These are phyloP conservation scores for Halenospora varia DNA, from an alignment of 495 filamentous ascomycete genomes.

Conservation along the genomic window DNA sequence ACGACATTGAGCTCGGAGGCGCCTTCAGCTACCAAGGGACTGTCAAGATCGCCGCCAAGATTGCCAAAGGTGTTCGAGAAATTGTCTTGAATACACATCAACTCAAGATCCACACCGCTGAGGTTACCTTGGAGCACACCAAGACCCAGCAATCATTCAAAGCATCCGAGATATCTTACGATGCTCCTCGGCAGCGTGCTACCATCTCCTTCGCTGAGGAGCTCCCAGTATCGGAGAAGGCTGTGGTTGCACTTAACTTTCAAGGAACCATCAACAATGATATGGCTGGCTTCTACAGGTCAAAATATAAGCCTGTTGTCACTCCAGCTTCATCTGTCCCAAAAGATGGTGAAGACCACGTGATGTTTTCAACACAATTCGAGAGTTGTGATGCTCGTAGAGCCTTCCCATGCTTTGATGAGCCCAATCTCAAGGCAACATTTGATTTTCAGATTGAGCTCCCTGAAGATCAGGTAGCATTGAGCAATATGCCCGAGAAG, in stretches of 20 bases:
- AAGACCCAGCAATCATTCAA: conserved; percentile 48
- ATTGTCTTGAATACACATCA: conserved; percentile 73
- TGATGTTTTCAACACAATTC: conserved; percentile 97
- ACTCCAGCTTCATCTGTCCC: conserved; percentile 67
- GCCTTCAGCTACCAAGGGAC: conserved; percentile 79
- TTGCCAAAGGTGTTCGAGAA: conserved; percentile 59
- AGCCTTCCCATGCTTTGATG: conserved; percentile 96
- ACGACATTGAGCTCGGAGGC: conserved; percentile 67
- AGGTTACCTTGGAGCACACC: conserved; percentile 37
- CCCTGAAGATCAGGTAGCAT: conserved; percentile 76
- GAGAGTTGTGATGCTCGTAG: conserved; percentile 92
- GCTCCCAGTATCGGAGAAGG: conserved; percentile 56
- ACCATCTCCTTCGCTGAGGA: conserved; percentile 67
- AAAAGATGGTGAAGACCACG: conserved; percentile 72
- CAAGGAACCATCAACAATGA: conserved; percentile 85
- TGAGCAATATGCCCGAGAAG: conserved; percentile 87
- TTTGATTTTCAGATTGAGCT: conserved; percentile 92
- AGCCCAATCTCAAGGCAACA: conserved; percentile 93
- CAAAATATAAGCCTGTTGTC: conserved; percentile 80
- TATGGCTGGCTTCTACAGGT: conserved; percentile 96
- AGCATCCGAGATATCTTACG: conserved; percentile 66
- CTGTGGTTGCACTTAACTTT: conserved; percentile 69
- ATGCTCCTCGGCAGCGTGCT: conserved; percentile 74
- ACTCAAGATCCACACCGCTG: conserved; percentile 55
- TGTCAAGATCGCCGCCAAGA: conserved; percentile 55